Conservation (phyloP, 352 stramenopile genomes). For the Pythium rishiriense region DNA sequence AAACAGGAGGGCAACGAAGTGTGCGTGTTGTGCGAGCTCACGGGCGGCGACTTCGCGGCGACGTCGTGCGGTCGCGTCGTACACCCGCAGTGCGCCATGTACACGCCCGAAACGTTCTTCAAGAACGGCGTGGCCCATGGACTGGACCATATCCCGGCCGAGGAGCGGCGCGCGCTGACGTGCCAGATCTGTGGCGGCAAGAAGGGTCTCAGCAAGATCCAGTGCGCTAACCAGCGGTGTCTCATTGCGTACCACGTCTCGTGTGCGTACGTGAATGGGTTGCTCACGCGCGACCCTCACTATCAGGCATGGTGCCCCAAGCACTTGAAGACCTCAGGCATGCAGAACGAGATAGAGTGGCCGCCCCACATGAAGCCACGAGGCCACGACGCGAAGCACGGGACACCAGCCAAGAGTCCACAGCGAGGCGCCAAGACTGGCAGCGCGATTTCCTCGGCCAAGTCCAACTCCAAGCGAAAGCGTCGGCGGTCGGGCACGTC, state of each 20-base stretch:
- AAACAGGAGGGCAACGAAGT: conserved; percentile 70
- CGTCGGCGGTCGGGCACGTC: conserved; percentile 22
- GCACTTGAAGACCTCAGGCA: conserved; percentile 72
- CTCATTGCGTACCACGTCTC: conserved; percentile 64
- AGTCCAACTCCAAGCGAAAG: conserved; percentile 58
- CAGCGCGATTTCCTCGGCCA: conserved; percentile 40
- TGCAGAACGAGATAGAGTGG: conserved; percentile 62
- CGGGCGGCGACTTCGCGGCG: conserved; percentile 73
- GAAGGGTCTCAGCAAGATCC: conserved; percentile 79
- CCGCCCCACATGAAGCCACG: conserved; percentile 49
- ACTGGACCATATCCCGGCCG: conserved; percentile 48
- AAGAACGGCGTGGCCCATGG: conserved; percentile 66
- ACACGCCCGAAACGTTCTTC: conserved; percentile 84
- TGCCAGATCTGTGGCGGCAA: conserved; percentile 64
- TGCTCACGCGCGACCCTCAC: conserved; percentile 60
- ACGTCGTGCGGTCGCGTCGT: conserved; percentile 61
- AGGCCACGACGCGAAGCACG: conserved; percentile 21
- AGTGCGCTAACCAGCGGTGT: conserved; percentile 72
- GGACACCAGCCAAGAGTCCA: conserved; percentile 26
- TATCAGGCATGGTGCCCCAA: conserved; percentile 79
- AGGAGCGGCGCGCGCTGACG: conserved; percentile 45
- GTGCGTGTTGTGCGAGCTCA: conserved; percentile 73
- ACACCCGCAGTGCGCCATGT: conserved; percentile 81
- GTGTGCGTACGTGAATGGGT: conserved; percentile 72
- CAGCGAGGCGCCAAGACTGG: conserved; percentile 21